Base-by-base conservation (phyloP, 2,329 filamentous ascomycete species). In the Hymenoscyphus salicellus region DNA sequence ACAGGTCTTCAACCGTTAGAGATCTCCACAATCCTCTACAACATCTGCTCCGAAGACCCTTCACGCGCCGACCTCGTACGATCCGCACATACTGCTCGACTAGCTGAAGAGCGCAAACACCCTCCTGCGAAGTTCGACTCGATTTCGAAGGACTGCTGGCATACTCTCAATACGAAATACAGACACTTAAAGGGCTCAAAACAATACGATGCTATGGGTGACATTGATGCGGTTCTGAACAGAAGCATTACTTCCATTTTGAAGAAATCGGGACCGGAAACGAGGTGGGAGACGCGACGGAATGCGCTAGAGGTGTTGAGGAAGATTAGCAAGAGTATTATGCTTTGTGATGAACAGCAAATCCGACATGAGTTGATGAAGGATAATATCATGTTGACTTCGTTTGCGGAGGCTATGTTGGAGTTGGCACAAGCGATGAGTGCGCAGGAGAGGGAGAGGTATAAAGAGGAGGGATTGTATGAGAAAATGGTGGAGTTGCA, bases 321-420 rank as follows among this genome's bases (percentile, higher is more conserved):
- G 10, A 69, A 67, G 61, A 69, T 69, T 16, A 64, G 59, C 63
- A 67, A 67, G 46, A 67, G 65, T 52, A 66, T 67, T 33, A 55
- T 65, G 57, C 63, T 69, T 6, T 65, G 65, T 30, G 60, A 67
- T 5, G 63, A 68, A 38, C 60, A 61, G 20, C 38, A 61, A 41
- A 66, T 68, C n/a, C 58, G 64, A 10, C 61, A 67, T 55, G 69
- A 69, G 56, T 23, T 69, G 7, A 67, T 65, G 63, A 67, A 66
- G 46, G 65, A 70, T 56, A 65, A 65, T 2, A n/a, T 60, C 11
- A 58, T 61, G 49, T 59, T 70, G 46, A 62, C 56, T 5, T 30
- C 49, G 8, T 69, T 69, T 38, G 60, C 60, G 36, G 60, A 63
- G n/a, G 58, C 46, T 38, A 67, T 67, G 65, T 46, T 61, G 20